Evolutionary conservation across 192 early-diverging fungal genomes (phyloP).

Genomic region (Umbelopsis sp.): DNA sequence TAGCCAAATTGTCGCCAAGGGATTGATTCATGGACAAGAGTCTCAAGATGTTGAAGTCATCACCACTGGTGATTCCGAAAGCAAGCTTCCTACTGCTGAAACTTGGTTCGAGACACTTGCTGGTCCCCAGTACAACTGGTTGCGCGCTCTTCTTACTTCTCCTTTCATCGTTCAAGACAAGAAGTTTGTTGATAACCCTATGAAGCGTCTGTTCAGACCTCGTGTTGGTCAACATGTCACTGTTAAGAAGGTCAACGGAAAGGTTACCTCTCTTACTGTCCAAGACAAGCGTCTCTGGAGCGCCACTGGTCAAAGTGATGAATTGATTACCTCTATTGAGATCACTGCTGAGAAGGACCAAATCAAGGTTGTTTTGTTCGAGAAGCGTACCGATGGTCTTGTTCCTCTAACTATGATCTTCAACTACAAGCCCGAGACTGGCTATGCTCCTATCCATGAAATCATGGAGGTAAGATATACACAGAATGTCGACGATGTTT

Average conservation of each 20-base stretch:
- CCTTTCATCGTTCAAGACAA: conserved; percentile 79
- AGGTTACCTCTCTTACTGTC: conserved; percentile 50
- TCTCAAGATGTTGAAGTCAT: conserved; percentile 53
- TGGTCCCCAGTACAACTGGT: conserved; percentile 76
- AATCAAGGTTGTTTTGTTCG: conserved; percentile 66
- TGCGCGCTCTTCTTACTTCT: conserved; percentile 79
- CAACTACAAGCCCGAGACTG: conserved; percentile 75
- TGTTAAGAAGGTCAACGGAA: conserved; percentile 35
- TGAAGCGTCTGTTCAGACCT: conserved; percentile 64
- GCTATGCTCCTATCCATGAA: conserved; percentile 86
- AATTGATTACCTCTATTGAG: conserved; percentile 50
- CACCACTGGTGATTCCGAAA: conserved; percentile 55
- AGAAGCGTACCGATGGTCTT: conserved; percentile 60
- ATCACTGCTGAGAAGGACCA: conserved; percentile 51
- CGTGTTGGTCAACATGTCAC: conserved; percentile 57
- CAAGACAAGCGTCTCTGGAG: conserved; percentile 58
- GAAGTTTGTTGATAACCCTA: conserved; percentile 65
- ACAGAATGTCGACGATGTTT: not conserved
- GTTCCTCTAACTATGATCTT: conserved; percentile 83
- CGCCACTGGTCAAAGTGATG: conserved; percentile 49
- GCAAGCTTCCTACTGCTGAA: conserved; percentile 50
- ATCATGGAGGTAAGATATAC: conserved; percentile 62
- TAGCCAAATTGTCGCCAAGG: conserved; percentile 32
- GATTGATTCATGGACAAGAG: conserved; percentile 45
- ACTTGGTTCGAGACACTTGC: conserved; percentile 77